A percentile compares a stretch with the other conserved stretches of the same genome.
Evolutionary conservation across 1,284 basidiomycete species (phyloP).

Genomic region (Tilletia setariae): DNA sequence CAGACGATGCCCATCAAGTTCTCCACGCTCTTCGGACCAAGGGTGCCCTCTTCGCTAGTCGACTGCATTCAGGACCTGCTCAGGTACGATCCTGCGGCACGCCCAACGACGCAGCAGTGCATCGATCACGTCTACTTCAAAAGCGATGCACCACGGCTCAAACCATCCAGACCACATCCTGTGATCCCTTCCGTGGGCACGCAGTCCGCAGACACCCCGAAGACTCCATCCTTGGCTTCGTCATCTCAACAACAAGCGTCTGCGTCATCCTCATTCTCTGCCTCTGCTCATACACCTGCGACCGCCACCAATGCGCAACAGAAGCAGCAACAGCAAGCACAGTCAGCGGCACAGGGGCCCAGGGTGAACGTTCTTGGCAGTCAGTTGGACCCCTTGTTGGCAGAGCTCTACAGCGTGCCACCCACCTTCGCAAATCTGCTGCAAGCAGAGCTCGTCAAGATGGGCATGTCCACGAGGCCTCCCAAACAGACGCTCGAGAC

Average conservation of each 20-base stretch:
- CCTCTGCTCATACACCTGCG: neutral
- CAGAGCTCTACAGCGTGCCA: neutral
- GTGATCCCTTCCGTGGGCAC: constrained; percentile 3
- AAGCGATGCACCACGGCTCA: constrained; percentile 61
- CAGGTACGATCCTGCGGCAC: constrained; percentile 81
- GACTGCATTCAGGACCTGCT: constrained; percentile 89
- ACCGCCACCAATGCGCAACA: constrained; percentile 17
- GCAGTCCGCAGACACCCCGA: neutral
- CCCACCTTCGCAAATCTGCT: neutral
- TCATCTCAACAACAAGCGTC: neutral
- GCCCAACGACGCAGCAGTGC: constrained; percentile 81
- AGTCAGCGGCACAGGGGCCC: neutral
- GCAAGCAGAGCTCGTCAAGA: constrained; percentile 1
- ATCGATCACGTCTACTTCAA: constrained; percentile 82
- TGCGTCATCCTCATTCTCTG: neutral
- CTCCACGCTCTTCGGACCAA: constrained; percentile 73
- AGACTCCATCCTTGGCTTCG: neutral
- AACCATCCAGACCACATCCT: constrained; percentile 26
- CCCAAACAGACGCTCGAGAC: neutral
- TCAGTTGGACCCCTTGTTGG: neutral
- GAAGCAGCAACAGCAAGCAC: neutral
- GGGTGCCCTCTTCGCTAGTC: constrained; percentile 73
- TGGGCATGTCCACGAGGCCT: neutral
- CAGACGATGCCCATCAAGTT: constrained; percentile 76
- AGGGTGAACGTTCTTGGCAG: constrained; percentile 1